These are phyloP conservation scores for Moesziomyces parantarcticus DNA, from an alignment of 1,284 basidiomycete genomes.

Conservation along the genomic window DNA sequence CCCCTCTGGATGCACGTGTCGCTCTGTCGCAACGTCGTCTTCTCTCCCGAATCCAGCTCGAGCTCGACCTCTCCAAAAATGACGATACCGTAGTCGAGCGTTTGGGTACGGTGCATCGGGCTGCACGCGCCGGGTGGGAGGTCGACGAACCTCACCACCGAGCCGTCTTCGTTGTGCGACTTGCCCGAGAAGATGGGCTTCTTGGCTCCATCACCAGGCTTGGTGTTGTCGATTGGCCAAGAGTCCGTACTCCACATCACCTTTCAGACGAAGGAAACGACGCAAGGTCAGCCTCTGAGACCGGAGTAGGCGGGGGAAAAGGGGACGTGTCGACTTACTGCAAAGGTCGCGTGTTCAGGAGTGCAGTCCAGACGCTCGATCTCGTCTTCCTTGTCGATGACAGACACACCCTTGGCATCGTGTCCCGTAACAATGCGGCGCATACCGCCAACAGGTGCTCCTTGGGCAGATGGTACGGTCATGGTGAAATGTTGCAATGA, in stretches of 20 bases:
- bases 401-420: constrained; percentile 6
- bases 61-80: constrained; percentile 36
- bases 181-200: constrained; percentile 25
- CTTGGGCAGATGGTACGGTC: neutral
- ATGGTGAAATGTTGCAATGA: constrained; percentile 3
- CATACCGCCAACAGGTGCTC: constrained; percentile 11
- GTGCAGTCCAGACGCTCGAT: constrained; percentile 12
- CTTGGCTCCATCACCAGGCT: constrained; percentile 19
- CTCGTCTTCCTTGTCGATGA: constrained; percentile 20
- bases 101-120: constrained; percentile 35
- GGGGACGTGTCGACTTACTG: constrained; percentile 6
- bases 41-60: constrained; percentile 28
- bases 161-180: constrained; percentile 27
- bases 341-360: constrained; percentile 12
- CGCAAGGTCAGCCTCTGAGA: neutral
- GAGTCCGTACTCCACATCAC: constrained; percentile 28
- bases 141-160: constrained; percentile 34
- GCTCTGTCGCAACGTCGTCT: constrained; percentile 8
- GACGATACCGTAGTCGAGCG: constrained; percentile 43
- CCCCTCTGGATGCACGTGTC: constrained; percentile 34
- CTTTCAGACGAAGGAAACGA: neutral
- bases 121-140: constrained; percentile 12
- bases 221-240: constrained; percentile 17
- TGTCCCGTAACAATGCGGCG: constrained; percentile 26
- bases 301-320: neutral